A percentile compares a stretch with the other conserved stretches of the same genome.
phyloP scores from a whole-genome alignment of 2,329 filamentous ascomycete genomes.

The Alternaria atra region DNA sequence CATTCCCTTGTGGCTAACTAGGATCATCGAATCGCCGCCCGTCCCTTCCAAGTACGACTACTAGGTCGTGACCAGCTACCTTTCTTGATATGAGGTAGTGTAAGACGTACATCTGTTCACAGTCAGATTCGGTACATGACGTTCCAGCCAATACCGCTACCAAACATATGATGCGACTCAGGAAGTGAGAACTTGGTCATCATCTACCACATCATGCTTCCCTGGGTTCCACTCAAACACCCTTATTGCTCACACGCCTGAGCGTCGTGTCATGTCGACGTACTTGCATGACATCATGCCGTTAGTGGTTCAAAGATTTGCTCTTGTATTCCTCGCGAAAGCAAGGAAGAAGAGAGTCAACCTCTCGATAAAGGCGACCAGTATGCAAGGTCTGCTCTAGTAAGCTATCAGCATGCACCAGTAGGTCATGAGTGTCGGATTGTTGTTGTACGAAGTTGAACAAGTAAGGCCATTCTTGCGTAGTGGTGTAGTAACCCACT shows the following conservation, averaged over 20 bases:
- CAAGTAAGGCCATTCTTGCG: too few relatives aligned
- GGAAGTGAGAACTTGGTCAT: not conserved
- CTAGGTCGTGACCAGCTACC: not conserved
- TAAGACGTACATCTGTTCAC: not conserved
- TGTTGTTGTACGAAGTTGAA: not conserved
- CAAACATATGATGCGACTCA: not conserved
- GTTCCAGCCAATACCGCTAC: not conserved
- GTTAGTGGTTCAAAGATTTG: not conserved
- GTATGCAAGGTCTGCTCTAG: not conserved
- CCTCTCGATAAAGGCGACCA: not conserved
- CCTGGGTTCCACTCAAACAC: not conserved
- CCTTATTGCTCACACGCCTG: not conserved
- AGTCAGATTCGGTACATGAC: not conserved
- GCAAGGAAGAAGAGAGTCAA: not conserved
- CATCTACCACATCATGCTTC: not conserved
- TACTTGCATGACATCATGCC: not conserved
- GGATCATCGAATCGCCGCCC: not conserved
- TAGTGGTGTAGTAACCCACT: too few relatives aligned
- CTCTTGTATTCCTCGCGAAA: not conserved
- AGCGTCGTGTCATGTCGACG: not conserved
- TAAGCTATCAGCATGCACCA: not conserved
- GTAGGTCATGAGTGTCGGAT: not conserved
- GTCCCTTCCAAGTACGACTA: not conserved
- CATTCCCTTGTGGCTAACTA: not conserved
- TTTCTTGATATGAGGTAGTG: not conserved